Conservation (phyloP, 2,329 filamentous ascomycete genomes). For the Claviceps monticola region DNA sequence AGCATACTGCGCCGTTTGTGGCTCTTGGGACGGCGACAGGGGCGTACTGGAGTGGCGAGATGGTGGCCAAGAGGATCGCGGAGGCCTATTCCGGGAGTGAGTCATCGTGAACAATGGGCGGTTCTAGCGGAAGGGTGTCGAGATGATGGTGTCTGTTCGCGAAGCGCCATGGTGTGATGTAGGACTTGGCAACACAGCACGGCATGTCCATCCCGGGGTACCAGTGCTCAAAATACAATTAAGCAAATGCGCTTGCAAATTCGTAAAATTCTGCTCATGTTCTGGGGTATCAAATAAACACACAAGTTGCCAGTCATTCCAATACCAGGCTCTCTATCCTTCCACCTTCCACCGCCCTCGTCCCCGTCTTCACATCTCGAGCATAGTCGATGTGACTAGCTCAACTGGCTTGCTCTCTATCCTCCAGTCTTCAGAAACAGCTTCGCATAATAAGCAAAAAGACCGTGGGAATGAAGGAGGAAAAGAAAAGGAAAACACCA, state of each 20-base stretch:
- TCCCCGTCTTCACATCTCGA: neutral
- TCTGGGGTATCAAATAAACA: neutral
- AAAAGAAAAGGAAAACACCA: neutral
- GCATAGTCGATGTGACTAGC: neutral
- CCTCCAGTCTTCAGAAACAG: neutral
- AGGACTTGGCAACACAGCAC: neutral
- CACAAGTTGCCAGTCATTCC: neutral
- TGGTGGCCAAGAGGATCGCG: conserved; percentile 51
- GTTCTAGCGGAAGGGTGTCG: neutral
- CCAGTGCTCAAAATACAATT: neutral
- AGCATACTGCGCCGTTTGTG: conserved; percentile 83
- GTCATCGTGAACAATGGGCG: too few species aligned
- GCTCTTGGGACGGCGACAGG: conserved; percentile 80
- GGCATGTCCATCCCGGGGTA: neutral
- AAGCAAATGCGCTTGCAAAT: neutral
- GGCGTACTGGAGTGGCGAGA: conserved; percentile 84
- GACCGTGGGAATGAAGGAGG: neutral
- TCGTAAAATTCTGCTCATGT: neutral
- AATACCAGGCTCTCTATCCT: neutral
- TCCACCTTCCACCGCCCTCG: neutral
- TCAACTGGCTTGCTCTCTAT: too few species aligned
- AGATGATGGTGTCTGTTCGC: neutral
- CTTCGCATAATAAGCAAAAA: neutral
- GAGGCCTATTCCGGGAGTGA: conserved; percentile 32
- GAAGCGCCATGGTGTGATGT: too few species aligned